Evolutionary conservation across 108 stramenopile species (phyloP).

Genomic region (Aureococcus anophagefferens): DNA sequence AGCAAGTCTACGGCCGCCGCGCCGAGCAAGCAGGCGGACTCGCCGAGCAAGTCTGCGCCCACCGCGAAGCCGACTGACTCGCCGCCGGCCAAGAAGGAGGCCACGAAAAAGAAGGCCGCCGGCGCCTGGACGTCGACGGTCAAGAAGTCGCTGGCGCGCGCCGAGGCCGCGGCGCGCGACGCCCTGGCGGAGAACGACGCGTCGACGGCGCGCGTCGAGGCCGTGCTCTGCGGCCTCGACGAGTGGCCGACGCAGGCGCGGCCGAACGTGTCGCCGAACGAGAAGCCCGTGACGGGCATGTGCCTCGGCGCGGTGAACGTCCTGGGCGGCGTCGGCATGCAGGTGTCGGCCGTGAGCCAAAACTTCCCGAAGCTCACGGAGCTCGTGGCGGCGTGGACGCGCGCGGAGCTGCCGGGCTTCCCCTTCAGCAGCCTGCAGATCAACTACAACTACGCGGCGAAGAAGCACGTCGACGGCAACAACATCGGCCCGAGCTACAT

Average conservation of each 20-base stretch:
- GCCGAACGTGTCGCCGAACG: not conserved
- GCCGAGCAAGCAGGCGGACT: too few species aligned
- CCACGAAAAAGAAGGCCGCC: too few species aligned
- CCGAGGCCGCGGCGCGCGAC: too few species aligned
- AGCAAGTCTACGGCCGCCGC: too few species aligned
- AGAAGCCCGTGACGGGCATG: not conserved
- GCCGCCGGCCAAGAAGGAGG: too few species aligned
- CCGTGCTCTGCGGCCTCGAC: too few species aligned
- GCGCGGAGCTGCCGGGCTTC: not conserved
- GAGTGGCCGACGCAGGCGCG: not conserved
- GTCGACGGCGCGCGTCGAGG: too few species aligned
- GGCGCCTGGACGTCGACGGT: too few species aligned
- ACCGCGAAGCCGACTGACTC: too few species aligned
- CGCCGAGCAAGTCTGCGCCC: too few species aligned
- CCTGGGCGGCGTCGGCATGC: not conserved
- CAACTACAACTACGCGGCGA: conserved; percentile 1
- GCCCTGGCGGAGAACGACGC: too few species aligned
- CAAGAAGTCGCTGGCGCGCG: too few species aligned
- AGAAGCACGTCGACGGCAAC: not conserved
- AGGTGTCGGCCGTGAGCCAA: not conserved
- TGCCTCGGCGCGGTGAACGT: not conserved
- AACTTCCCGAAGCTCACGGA: not conserved
- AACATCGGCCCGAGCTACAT: not conserved
- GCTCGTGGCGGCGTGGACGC: not conserved
- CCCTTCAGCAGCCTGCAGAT: not conserved